A percentile compares a stretch with the other conserved stretches of the same genome.
Evolutionary conservation across 352 stramenopile species (phyloP).

Genomic region (Pythium volutum): DNA sequence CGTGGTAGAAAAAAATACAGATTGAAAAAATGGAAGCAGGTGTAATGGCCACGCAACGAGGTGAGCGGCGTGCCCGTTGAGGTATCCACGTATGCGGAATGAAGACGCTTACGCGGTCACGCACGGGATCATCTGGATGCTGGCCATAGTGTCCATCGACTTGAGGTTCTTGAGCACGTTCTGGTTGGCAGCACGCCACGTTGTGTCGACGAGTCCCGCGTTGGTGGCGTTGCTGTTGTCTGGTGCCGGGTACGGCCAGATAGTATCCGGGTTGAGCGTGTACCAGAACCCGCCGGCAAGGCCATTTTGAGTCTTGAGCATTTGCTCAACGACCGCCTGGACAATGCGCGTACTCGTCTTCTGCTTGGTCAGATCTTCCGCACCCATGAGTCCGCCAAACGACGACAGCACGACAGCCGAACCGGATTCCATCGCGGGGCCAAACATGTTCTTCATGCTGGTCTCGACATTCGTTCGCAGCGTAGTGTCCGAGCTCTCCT

Average conservation of each 20-base stretch:
- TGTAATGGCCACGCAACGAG: not conserved
- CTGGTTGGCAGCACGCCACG: slow-evolving; percentile 71
- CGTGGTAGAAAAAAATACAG: slow-evolving; percentile 5
- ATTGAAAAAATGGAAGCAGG: slow-evolving; percentile 17
- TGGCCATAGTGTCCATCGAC: slow-evolving; percentile 67
- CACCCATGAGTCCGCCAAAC: slow-evolving; percentile 75
- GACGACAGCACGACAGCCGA: slow-evolving; percentile 71
- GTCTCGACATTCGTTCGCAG: slow-evolving; percentile 61
- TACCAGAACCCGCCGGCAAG: slow-evolving; percentile 81
- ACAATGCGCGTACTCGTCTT: slow-evolving; percentile 77
- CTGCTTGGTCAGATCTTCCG: slow-evolving; percentile 46
- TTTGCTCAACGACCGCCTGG: slow-evolving; percentile 55
- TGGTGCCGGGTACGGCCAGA: slow-evolving; percentile 74
- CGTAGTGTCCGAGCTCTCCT: slow-evolving; percentile 50
- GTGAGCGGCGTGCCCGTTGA: not conserved
- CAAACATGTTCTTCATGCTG: slow-evolving; percentile 86
- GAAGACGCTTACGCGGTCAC: slow-evolving; percentile 15
- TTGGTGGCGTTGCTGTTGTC: slow-evolving; percentile 49
- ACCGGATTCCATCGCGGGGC: slow-evolving; percentile 48
- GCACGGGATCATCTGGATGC: slow-evolving; percentile 68
- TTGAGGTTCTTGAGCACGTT: slow-evolving; percentile 55
- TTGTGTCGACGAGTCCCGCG: slow-evolving; percentile 64
- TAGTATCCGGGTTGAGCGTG: slow-evolving; percentile 74
- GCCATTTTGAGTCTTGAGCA: slow-evolving; percentile 46
- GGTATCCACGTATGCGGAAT: not conserved